Evolutionary conservation across 345 rosid genomes (phyloP).

Genomic region (Populus nigra): DNA sequence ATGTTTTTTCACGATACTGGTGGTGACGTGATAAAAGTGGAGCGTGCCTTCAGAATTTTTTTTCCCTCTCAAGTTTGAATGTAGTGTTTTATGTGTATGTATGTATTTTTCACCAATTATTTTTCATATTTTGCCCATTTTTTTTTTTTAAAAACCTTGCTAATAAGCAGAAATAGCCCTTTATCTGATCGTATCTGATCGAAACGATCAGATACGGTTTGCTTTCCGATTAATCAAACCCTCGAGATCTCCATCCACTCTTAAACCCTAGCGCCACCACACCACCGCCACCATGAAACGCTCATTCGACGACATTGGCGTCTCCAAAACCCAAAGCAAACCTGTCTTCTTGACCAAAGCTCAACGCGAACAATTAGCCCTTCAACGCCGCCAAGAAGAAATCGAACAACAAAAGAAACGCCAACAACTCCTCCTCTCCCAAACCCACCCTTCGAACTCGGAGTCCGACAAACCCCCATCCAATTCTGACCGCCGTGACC

Average conservation of each 20-base stretch:
- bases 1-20: no score
- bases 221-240: not conserved
- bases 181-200: not conserved
- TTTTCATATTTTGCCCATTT: no score
- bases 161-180: no score
- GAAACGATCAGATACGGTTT: not conserved
- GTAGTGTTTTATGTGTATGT: no score
- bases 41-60: no score
- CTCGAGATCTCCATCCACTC: not conserved
- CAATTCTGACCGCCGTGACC: conserved; percentile 31
- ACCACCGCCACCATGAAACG: conserved; percentile 6
- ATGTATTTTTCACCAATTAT: no score
- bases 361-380: conserved; percentile 51
- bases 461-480: conserved; percentile 7
- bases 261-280: not conserved
- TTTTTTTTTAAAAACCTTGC: no score
- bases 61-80: no score
- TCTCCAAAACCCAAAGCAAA: not conserved
- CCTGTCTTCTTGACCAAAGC: conserved; percentile 33
- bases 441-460: conserved; percentile 10
- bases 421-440: conserved; percentile 19
- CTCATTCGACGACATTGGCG: conserved; percentile 1
- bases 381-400: conserved; percentile 75
- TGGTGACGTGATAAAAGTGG: no score
- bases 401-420: conserved; percentile 32